Base-by-base conservation (phyloP, 2,329 filamentous ascomycete species). In the Ceratocystis diversiconidia region DNA sequence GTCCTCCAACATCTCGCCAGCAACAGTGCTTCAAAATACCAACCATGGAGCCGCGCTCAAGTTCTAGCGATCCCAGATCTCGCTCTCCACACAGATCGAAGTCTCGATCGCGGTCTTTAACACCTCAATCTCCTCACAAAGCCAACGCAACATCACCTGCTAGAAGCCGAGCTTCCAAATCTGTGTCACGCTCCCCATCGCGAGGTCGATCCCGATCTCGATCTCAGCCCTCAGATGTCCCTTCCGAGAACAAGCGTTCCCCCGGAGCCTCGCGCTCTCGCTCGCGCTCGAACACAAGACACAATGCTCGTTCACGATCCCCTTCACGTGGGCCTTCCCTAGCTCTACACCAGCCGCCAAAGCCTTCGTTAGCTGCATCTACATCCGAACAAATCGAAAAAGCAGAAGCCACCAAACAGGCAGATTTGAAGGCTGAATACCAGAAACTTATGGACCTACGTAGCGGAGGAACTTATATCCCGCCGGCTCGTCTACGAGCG, bases 391-490 rank as follows among this genome's bases (percentile, higher is more conserved):
- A 74, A 10, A 77, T 78, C 3, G 74, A 75, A 64, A 80, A 79
- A 68, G 85, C 83, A 60, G 90, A 89, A 71, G 90, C 90, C 74
- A 86, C 92, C 75, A 95, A 95, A 76, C 90, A 92, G 76, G 89
- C 86, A 28, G 86, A 86, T 50, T 89, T 90, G 55, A 95, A 95
- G 78, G 89, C 91, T 69, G 92, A 96, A 79, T 95, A 96, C 77
- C 87, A 95, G 76, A 92, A 92, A 77, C 82, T 97, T 68, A 79
- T 96, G 70, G 94, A 84, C 70, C 92, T 95, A 84, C 88, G 94
- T 70, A 96, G 91, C 61, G 94, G 94, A 69, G 94, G 94, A 70
- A 95, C 91, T 28, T 99, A 99, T 74, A 95, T 99, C 68, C 94
- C 94, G 22, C 94, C 94, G 0, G 92, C 92, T 63, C 84, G 90